These are phyloP conservation scores for Neurospora sublineolata DNA, from an alignment of 495 filamentous ascomycete genomes.

Conservation along the genomic window DNA sequence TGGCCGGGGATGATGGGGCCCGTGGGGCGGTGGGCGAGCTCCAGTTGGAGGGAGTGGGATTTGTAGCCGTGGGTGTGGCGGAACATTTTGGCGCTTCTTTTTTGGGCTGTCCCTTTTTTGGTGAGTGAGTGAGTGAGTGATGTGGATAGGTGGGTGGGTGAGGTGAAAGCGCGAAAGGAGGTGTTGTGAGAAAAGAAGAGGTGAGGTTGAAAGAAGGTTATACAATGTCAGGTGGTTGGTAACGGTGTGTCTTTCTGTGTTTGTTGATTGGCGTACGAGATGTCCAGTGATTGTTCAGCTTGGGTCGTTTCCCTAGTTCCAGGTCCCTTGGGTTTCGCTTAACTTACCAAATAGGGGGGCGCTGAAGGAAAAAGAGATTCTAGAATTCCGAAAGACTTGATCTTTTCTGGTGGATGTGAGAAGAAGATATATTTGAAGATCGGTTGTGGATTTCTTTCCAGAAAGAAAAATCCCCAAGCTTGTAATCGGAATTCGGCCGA, in stretches of 20 bases:
- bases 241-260: neutral
- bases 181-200: neutral
- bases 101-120: neutral
- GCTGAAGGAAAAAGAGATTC: neutral
- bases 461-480: neutral
- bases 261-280: neutral
- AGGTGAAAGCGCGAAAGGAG: neutral
- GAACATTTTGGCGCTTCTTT: neutral
- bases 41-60: slow-evolving; percentile 32
- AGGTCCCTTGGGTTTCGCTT: neutral
- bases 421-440: neutral
- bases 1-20: slow-evolving; percentile 30
- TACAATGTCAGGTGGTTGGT: neutral
- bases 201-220: neutral
- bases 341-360: neutral
- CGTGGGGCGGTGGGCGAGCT: slow-evolving; percentile 40
- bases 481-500: neutral
- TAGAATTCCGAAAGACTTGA: neutral
- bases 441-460: neutral
- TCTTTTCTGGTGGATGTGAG: neutral
- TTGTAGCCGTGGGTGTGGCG: slow-evolving; percentile 15
- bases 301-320: neutral
- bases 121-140: neutral
- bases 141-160: neutral
- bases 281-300: neutral